Conservation (phyloP, 2,329 filamentous ascomycete species). For the Trichoderma breve region DNA sequence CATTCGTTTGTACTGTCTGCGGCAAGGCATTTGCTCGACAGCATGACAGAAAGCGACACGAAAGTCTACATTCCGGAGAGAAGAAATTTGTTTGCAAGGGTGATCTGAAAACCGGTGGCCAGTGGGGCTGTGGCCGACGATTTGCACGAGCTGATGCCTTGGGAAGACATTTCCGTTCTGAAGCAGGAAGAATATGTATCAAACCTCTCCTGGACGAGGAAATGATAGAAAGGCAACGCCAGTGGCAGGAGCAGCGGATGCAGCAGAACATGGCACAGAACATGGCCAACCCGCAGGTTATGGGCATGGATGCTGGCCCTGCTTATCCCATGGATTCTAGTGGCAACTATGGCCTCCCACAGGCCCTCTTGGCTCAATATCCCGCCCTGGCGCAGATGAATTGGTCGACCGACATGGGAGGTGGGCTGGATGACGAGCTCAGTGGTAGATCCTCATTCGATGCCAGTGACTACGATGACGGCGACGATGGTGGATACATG, state of each 20-base stretch:
- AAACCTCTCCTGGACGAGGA: conserved; percentile 97
- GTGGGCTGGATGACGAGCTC: conserved; percentile 72
- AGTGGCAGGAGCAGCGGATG: conserved; percentile 71
- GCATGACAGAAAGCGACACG: conserved; percentile 95
- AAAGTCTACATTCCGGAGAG: conserved; percentile 92
- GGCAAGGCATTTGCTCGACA: conserved; percentile 96
- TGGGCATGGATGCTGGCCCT: conserved; percentile 60
- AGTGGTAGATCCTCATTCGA: conserved; percentile 80
- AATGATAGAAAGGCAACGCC: conserved; percentile 73
- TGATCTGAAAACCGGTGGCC: conserved; percentile 74
- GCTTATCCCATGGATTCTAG: conserved; percentile 57
- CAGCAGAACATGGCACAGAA: conserved; percentile 62
- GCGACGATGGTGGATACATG: conserved; percentile 67
- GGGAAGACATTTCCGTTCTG: conserved; percentile 90
- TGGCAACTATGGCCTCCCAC: conserved; percentile 70
- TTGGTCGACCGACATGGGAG: conserved; percentile 70
- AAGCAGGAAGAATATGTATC: conserved; percentile 94
- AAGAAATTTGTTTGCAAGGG: conserved; percentile 99
- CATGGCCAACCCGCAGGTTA: conserved; percentile 53
- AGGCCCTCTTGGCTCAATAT: conserved; percentile 85
- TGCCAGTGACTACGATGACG: conserved; percentile 73
- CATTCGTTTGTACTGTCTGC: conserved; percentile 95
- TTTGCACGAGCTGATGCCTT: conserved; percentile 95
- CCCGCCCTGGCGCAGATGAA: conserved; percentile 88
- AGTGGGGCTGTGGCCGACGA: conserved; percentile 89